phyloP scores from a whole-genome alignment of 768 basidiomycete species.

The Amanita rimosa region DNA sequence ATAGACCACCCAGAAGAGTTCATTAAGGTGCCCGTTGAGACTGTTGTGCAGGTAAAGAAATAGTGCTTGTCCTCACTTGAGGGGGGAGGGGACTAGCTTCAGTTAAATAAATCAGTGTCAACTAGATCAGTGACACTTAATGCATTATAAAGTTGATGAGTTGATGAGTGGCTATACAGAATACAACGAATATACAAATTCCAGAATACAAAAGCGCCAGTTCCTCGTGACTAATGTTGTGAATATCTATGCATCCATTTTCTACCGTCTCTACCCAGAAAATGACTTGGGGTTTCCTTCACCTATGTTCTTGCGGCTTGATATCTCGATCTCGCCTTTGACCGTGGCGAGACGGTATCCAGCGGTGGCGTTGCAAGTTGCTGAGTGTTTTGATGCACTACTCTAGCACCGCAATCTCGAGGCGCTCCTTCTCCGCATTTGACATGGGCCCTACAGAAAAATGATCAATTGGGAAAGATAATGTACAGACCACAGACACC shows the following conservation, averaged over 20 bases:
- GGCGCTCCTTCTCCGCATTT: conserved; percentile 83
- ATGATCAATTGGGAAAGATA: background rate
- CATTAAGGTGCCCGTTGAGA: too few species aligned
- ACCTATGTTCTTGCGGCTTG: conserved; percentile 14
- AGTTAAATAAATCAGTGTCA: too few species aligned
- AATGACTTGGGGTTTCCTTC: conserved; percentile 14
- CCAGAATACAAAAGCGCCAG: background rate
- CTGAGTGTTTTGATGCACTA: conserved; percentile 14
- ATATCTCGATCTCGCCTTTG: conserved; percentile 29
- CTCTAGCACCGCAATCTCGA: conserved; percentile 61
- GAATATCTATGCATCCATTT: background rate
- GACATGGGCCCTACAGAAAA: conserved; percentile 54
- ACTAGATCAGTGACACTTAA: too few species aligned
- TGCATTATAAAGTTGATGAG: too few species aligned
- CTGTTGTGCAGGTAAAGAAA: too few species aligned
- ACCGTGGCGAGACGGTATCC: conserved; percentile 24
- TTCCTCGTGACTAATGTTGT: background rate
- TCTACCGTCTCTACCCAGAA: background rate
- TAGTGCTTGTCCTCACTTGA: too few species aligned
- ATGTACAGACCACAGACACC: background rate
- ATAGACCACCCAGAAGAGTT: too few species aligned
- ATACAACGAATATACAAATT: background rate
- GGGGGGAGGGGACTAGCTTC: too few species aligned
- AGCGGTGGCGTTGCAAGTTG: conserved; percentile 12
- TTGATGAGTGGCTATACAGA: too few species aligned